phyloP scores from a whole-genome alignment of 1,284 basidiomycete genomes.

The Takashimella tepidaria region DNA sequence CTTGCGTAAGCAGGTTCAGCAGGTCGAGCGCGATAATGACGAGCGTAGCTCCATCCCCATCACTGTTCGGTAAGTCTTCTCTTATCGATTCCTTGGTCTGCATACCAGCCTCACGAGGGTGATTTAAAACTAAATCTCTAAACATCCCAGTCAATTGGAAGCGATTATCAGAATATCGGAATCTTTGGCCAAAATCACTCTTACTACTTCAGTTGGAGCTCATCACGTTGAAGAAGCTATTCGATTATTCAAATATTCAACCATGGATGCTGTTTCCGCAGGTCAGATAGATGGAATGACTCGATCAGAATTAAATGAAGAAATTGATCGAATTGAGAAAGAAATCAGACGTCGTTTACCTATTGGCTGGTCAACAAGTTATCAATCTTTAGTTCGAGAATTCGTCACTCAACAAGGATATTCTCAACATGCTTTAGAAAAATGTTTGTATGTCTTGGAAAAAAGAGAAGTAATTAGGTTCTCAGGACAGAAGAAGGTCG shows the following conservation, averaged over 20 bases:
- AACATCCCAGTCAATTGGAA: slow-evolving; percentile 77
- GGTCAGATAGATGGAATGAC: slow-evolving; percentile 83
- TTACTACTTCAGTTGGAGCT: slow-evolving; percentile 77
- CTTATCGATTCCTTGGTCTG: background rate
- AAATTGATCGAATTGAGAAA: slow-evolving; percentile 87
- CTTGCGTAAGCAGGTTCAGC: slow-evolving; percentile 88
- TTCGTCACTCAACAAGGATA: slow-evolving; percentile 92
- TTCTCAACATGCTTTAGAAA: slow-evolving; percentile 84
- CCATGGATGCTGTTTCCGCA: slow-evolving; percentile 97
- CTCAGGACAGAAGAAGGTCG: slow-evolving; percentile 59
- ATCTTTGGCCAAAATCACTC: slow-evolving; percentile 88
- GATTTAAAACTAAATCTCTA: no score
- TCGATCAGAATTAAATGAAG: slow-evolving; percentile 86
- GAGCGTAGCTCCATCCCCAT: slow-evolving; percentile 98
- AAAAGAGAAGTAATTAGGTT: slow-evolving; percentile 92
- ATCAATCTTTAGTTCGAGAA: slow-evolving; percentile 88
- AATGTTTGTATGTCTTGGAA: slow-evolving; percentile 87
- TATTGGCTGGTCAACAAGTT: slow-evolving; percentile 95
- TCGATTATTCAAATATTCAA: slow-evolving; percentile 95
- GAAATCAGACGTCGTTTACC: slow-evolving; percentile 84
- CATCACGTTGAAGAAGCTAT: slow-evolving; percentile 99
- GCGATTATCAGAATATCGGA: slow-evolving; percentile 99
- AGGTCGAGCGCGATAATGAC: slow-evolving; percentile 94
- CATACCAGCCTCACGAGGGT: no score
- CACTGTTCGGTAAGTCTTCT: slow-evolving; percentile 71